Conservation (phyloP, 345 rosid species). For the Boechera divaricarpa region DNA sequence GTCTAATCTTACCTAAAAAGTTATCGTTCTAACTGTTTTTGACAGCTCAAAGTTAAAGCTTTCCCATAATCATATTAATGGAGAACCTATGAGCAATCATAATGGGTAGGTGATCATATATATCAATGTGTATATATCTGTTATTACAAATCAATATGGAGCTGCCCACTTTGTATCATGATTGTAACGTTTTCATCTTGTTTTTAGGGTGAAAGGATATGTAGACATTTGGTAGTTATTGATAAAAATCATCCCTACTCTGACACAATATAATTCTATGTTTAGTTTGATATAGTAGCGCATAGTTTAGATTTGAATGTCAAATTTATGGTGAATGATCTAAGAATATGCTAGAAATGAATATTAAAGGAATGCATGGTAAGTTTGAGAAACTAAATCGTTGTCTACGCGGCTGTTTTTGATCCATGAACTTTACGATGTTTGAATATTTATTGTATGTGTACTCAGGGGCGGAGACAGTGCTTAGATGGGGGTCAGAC, state of each 20-base stretch:
- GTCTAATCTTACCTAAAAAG: constrained; percentile 30
- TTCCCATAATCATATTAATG: constrained; percentile 15
- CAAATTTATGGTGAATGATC: background rate
- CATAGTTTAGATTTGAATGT: background rate
- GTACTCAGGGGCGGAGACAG: background rate
- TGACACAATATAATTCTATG: background rate
- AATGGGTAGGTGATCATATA: constrained; percentile 12
- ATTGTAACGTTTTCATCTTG: background rate
- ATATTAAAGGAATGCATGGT: background rate
- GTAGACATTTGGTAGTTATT: background rate
- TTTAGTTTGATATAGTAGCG: background rate
- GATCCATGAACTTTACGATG: background rate
- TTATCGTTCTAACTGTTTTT: constrained; percentile 33
- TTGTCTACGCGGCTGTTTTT: constrained; percentile 17
- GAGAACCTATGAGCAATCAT: background rate
- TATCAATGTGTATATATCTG: background rate
- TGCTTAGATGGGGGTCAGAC: too few relatives aligned
- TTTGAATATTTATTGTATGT: background rate
- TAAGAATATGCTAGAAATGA: background rate
- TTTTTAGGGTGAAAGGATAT: background rate
- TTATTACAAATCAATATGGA: constrained; percentile 3
- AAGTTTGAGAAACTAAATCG: background rate
- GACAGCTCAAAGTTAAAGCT: constrained; percentile 31
- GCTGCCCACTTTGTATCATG: background rate
- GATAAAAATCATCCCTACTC: constrained; percentile 2